Evolutionary conservation across 805 yeast species (phyloP).

Genomic region (Brettanomyces custersianus): DNA sequence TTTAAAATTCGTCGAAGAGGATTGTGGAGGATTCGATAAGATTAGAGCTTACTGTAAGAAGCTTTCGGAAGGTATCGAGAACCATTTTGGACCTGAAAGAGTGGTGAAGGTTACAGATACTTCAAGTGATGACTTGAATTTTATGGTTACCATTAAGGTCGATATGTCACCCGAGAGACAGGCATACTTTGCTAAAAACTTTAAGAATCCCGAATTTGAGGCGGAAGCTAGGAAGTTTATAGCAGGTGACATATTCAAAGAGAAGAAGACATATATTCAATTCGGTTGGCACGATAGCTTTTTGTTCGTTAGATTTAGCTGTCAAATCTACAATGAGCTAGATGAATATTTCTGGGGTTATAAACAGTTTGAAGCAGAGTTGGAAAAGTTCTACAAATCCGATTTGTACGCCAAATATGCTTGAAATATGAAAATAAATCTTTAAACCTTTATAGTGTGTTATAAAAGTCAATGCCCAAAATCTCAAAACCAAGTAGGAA

Average conservation of each 20-base stretch:
- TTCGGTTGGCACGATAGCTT: slow-evolving; percentile 31
- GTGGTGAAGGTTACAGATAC: slow-evolving; percentile 27
- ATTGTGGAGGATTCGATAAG: slow-evolving; percentile 52
- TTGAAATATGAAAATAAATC: too few species aligned
- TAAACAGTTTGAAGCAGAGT: slow-evolving; percentile 26
- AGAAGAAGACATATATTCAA: slow-evolving; percentile 41
- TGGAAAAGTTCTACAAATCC: slow-evolving; percentile 16
- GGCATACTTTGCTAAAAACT: slow-evolving; percentile 3
- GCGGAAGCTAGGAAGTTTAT: slow-evolving; percentile 9
- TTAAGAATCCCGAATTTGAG: slow-evolving; percentile 5
- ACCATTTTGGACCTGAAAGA: slow-evolving; percentile 29
- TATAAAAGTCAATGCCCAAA: slow-evolving; percentile 1
- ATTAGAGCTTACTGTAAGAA: slow-evolving; percentile 38
- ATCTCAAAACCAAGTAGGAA: neutral
- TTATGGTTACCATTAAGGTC: slow-evolving; percentile 34
- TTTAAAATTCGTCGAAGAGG: slow-evolving; percentile 39
- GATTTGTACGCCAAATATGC: slow-evolving; percentile 2
- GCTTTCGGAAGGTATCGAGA: slow-evolving; percentile 32
- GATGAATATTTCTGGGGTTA: slow-evolving; percentile 44
- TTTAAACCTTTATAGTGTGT: neutral
- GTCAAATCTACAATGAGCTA: slow-evolving; percentile 50
- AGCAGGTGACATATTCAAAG: slow-evolving; percentile 15
- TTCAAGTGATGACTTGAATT: neutral
- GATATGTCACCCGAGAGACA: slow-evolving; percentile 19
- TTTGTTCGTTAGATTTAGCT: slow-evolving; percentile 44